Evolutionary conservation across 129 eudicot genomes (phyloP).

Genomic region (Lactuca saligna): DNA sequence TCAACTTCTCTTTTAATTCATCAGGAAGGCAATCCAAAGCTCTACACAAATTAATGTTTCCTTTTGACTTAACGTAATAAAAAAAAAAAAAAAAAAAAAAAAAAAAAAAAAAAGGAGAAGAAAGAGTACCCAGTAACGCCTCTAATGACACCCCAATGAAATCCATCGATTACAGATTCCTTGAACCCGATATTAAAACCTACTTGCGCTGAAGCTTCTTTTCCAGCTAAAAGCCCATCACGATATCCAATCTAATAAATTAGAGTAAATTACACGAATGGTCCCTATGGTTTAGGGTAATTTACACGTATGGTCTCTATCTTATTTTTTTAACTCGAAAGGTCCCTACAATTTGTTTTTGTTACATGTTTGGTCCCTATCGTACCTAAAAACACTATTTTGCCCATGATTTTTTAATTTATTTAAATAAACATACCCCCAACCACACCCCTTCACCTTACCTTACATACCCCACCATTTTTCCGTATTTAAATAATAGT

Average conservation of each 20-base stretch:
- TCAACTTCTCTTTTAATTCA: constrained; percentile 46
- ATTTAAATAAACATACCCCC: no score
- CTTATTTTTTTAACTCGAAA: no score
- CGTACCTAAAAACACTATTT: no score
- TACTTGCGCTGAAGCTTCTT: constrained; percentile 77
- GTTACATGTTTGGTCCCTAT: no score
- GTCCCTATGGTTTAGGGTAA: no score
- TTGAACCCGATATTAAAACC: constrained; percentile 70
- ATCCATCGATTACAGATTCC: constrained; percentile 65
- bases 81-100: neutral
- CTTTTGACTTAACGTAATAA: neutral
- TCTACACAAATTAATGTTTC: constrained; percentile 22
- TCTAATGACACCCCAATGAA: constrained; percentile 68
- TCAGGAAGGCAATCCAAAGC: constrained; percentile 54
- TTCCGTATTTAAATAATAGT: no score
- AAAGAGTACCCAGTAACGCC: constrained; percentile 70
- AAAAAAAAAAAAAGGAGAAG: neutral
- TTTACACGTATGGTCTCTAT: no score
- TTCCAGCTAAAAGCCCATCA: constrained; percentile 74
- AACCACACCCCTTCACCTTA: no score
- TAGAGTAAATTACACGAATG: neutral
- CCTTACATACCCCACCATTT: no score
- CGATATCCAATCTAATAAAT: constrained; percentile 67
- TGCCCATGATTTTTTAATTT: no score
- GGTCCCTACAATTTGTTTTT: no score